A percentile compares a stretch with the other conserved stretches of the same genome.
Evolutionary conservation across 495 filamentous ascomycete species (phyloP).

Genomic region (Pyrenopolyporus hunteri): DNA sequence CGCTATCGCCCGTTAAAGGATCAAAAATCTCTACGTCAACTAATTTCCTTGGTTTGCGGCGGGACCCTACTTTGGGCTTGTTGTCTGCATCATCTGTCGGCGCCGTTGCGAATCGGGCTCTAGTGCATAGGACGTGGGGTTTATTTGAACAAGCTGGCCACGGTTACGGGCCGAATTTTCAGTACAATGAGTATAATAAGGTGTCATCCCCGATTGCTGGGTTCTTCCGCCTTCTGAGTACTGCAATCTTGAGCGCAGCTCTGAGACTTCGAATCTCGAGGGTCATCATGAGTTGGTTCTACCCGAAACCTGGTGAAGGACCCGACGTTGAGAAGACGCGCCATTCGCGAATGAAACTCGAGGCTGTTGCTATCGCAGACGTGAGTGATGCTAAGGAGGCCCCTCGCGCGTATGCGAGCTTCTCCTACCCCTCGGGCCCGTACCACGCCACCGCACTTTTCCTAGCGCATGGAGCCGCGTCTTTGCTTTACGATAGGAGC

Average conservation of each 20-base stretch:
- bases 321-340: constrained; percentile 27
- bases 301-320: constrained; percentile 20
- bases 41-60: constrained; percentile 15
- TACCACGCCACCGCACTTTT: constrained; percentile 23
- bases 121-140: constrained; percentile 36
- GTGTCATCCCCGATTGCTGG: constrained; percentile 12
- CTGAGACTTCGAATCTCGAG: background rate
- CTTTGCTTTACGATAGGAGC: constrained; percentile 22
- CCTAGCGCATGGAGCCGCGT: constrained; percentile 19
- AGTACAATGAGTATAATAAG: constrained; percentile 30
- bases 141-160: constrained; percentile 14
- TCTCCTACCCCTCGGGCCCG: constrained; percentile 23
- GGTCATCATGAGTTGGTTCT: constrained; percentile 4
- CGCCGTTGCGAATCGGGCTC: constrained; percentile 15
- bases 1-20: constrained; percentile 8
- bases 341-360: constrained; percentile 16
- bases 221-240: constrained; percentile 1
- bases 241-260: background rate
- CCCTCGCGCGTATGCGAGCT: constrained; percentile 25
- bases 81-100: constrained; percentile 22
- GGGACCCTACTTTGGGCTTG: constrained; percentile 16
- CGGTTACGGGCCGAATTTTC: constrained; percentile 19
- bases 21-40: background rate
- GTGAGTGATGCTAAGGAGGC: background rate
- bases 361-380: constrained; percentile 28